Percentiles rank a stretch among this genome's conserved stretches.
Evolutionary conservation across 495 filamentous ascomycete genomes (phyloP).

Genomic region (Podospora conica): DNA sequence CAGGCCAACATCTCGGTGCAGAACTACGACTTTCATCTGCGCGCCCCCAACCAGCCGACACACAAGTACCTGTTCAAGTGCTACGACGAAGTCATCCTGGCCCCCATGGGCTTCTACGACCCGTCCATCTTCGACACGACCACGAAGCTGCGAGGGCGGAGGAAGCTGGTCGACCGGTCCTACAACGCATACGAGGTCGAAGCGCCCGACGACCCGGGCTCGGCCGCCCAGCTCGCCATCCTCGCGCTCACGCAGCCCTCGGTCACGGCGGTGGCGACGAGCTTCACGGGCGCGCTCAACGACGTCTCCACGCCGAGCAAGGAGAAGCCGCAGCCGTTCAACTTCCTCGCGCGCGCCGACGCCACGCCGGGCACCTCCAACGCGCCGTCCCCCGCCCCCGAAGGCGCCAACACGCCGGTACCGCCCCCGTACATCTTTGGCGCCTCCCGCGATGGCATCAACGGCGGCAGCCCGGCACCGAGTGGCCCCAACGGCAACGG

Average conservation of each 20-base stretch:
- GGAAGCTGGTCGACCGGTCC: slow-evolving; percentile 73
- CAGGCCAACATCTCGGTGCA: slow-evolving; percentile 78
- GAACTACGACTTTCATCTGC: slow-evolving; percentile 78
- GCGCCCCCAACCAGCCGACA: slow-evolving; percentile 81
- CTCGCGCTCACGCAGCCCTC: slow-evolving; percentile 61
- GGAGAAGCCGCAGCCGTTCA: slow-evolving; percentile 47
- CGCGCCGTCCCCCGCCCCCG: slow-evolving; percentile 79
- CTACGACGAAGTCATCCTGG: slow-evolving; percentile 88
- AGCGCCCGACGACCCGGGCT: slow-evolving; percentile 79
- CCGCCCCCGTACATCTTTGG: slow-evolving; percentile 50
- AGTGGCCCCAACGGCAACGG: slow-evolving; percentile 41
- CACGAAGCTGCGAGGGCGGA: slow-evolving; percentile 67
- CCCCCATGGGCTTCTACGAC: slow-evolving; percentile 85
- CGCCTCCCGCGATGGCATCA: slow-evolving; percentile 33
- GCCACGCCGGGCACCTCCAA: slow-evolving; percentile 73
- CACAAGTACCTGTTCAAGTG: slow-evolving; percentile 88
- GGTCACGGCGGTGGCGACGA: slow-evolving; percentile 34
- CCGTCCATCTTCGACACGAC: slow-evolving; percentile 78
- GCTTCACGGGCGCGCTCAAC: slow-evolving; percentile 30
- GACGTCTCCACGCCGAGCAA: slow-evolving; percentile 48
- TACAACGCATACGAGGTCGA: slow-evolving; percentile 87
- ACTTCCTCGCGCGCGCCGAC: slow-evolving; percentile 49
- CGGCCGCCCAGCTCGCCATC: slow-evolving; percentile 76
- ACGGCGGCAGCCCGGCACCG: slow-evolving; percentile 40
- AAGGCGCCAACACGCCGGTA: slow-evolving; percentile 62